phyloP scores from a whole-genome alignment of 768 basidiomycete genomes.

The Russula foetens region DNA sequence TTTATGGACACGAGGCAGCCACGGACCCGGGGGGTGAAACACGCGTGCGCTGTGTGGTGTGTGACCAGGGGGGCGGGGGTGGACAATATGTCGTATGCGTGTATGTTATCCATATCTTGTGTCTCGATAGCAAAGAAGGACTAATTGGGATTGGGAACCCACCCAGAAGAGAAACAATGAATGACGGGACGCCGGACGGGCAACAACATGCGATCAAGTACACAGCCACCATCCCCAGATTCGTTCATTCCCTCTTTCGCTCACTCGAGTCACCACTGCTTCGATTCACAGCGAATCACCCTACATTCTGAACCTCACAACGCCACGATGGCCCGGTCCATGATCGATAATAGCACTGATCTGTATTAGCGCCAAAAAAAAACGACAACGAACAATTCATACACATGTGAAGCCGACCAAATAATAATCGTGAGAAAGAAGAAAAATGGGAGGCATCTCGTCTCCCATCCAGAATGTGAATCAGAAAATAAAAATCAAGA shows the following conservation, averaged over 20 bases:
- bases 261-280: neutral
- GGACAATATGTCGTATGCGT: neutral
- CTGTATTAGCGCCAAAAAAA: neutral
- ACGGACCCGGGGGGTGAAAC: neutral
- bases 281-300: neutral
- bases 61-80: neutral
- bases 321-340: neutral
- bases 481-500: neutral
- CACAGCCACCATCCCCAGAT: neutral
- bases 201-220: neutral
- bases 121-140: too few species aligned
- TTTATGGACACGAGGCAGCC: constrained; percentile 10
- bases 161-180: too few species aligned
- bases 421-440: constrained; percentile 8
- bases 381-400: neutral
- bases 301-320: neutral
- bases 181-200: too few species aligned
- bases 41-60: neutral
- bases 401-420: constrained; percentile 9
- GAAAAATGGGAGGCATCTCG: neutral
- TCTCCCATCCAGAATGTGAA: neutral
- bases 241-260: too few species aligned
- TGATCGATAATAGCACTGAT: neutral
- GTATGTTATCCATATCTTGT: too few species aligned
- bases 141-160: too few species aligned